Base-by-base conservation (phyloP, 1,284 basidiomycete species). In the Moniliophthora roreri region DNA sequence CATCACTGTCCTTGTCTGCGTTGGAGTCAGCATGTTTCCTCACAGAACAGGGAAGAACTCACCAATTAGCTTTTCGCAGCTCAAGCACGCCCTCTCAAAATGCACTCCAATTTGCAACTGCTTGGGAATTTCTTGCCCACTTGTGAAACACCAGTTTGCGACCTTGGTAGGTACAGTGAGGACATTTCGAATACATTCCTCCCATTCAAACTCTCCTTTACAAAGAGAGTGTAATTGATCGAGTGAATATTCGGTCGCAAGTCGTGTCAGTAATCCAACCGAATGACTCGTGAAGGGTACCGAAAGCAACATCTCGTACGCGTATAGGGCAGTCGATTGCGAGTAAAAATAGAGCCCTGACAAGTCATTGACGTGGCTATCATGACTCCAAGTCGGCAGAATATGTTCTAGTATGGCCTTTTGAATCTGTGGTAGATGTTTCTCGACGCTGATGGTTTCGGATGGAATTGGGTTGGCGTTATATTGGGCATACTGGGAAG, bases 321-420 rank as follows among this genome's bases (percentile, higher is more conserved):
- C 85, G 42, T 73, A 68, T 1, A 84, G 52, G 11, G 81, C 81
- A 62, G 84, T 80, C 18, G 70, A 60, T 60, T 85, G 81, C 2
- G 89, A 89, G 62, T 82, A 83, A 64, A 92, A 89, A 66, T 84
- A 89, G 57, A 87, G 84, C 47, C 81, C 76, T 5, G 81, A 58
- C 4, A 89, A 66, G 1, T 66, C 56, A 20, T 69, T 68, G 13
- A 71, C 68, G 11, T 74, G 66, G 26, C 79, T 69, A 47, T 87
- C 80, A 20, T 66, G 63, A 40, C 83, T 78, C 88, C 93, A 95
- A 20, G 81, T 79, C 0, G 89, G 89, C 3, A 84, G 65, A 36
- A 91, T 72, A 55, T 81, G 73, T 55, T 82, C 78, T 18, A 93
- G 63, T n/a, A 93, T 64, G 10, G 72, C 75, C 37, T 76, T 72